Conservation (phyloP, 495 filamentous ascomycete genomes). For the Sordaria brevicollis region DNA sequence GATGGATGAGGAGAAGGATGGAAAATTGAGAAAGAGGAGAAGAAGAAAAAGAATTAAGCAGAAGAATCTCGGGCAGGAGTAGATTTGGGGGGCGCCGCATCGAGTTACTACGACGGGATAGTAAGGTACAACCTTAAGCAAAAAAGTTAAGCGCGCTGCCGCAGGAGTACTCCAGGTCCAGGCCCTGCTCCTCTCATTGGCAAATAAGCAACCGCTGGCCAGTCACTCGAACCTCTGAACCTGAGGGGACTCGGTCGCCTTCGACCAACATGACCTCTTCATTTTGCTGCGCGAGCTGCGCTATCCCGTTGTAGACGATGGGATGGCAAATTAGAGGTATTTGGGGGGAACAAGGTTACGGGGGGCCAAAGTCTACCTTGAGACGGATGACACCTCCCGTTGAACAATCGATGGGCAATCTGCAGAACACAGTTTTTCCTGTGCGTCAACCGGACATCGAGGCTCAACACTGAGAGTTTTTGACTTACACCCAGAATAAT, state of each 20-base stretch:
- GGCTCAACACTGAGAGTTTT: background rate
- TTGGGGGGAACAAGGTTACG: background rate
- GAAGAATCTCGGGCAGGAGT: background rate
- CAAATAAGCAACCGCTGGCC: background rate
- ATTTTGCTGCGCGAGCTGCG: background rate
- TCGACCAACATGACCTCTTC: background rate
- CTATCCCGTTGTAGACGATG: background rate
- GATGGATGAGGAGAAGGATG: background rate
- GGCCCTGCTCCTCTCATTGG: background rate
- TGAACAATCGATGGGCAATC: background rate
- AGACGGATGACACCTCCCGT: background rate
- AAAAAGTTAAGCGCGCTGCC: constrained; percentile 1
- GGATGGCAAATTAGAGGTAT: background rate
- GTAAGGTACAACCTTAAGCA: background rate
- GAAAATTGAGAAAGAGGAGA: background rate
- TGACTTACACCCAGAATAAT: background rate
- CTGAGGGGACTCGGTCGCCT: background rate
- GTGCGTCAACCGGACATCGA: background rate
- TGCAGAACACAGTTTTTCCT: background rate
- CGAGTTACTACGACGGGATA: background rate
- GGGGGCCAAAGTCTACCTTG: background rate
- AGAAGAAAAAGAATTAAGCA: background rate
- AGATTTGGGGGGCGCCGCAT: background rate
- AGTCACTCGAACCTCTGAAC: background rate
- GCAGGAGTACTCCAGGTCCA: background rate